These are phyloP conservation scores for Myriosclerotinia curreyana DNA, from an alignment of 2,329 filamentous ascomycete species.

Conservation along the genomic window DNA sequence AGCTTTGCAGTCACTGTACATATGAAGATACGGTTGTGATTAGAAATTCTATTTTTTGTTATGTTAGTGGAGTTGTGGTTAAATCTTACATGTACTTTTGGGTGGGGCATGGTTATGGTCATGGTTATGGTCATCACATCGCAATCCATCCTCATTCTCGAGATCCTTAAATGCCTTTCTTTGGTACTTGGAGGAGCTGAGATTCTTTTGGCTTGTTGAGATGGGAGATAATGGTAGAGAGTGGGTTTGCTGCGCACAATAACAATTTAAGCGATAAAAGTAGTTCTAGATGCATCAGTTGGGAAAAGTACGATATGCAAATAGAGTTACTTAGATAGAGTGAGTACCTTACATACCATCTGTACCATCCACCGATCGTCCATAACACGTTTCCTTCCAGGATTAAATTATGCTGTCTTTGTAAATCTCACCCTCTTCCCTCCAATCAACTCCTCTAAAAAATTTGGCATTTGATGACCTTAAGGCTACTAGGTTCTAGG, in stretches of 20 bases:
- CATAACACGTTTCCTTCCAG: slow-evolving; percentile 20
- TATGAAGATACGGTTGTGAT: neutral
- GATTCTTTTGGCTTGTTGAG: neutral
- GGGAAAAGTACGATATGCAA: neutral
- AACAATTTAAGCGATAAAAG: neutral
- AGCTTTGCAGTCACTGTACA: slow-evolving; percentile 1
- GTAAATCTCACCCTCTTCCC: neutral
- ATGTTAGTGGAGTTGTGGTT: neutral
- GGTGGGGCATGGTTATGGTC: neutral
- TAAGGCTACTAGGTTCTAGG: slow-evolving; percentile 5
- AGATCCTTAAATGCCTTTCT: slow-evolving; percentile 4
- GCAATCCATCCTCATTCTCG: neutral
- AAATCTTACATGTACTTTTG: slow-evolving; percentile 14
- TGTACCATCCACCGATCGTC: slow-evolving; percentile 9
- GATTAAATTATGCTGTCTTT: slow-evolving; percentile 11
- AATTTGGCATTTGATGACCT: neutral
- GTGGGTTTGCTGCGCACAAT: neutral
- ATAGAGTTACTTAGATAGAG: no score
- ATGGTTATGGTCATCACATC: slow-evolving; percentile 6
- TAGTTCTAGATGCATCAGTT: neutral
- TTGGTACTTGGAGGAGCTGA: neutral
- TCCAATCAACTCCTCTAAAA: slow-evolving; percentile 5
- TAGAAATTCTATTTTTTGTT: slow-evolving; percentile 11
- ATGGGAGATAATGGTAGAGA: neutral
- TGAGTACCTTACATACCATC: slow-evolving; percentile 19